phyloP scores from a whole-genome alignment of 2,329 filamentous ascomycete species.

The Colletotrichum orbiculare region DNA sequence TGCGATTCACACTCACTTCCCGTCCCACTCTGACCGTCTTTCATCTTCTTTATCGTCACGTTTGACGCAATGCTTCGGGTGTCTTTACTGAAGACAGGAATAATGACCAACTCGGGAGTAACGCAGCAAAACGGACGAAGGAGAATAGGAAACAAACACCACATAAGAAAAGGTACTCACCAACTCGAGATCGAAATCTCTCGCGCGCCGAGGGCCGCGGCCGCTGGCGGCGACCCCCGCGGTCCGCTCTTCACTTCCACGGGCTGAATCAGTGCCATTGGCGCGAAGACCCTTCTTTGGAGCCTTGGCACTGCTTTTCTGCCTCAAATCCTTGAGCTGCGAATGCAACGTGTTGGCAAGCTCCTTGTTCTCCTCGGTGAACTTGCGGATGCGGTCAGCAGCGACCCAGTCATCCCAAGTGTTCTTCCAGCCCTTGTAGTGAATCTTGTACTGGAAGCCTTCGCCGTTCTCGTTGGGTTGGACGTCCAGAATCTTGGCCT shows the following conservation, averaged over 20 bases:
- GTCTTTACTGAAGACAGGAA: not conserved
- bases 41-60: conserved; percentile 2
- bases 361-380: conserved; percentile 94
- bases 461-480: conserved; percentile 75
- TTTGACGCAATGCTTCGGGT: conserved; percentile 9
- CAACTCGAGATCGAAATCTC: conserved; percentile 86
- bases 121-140: not conserved
- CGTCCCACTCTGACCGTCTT: not conserved
- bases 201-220: conserved; percentile 77
- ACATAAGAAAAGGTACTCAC: conserved; percentile 61
- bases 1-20: conserved; percentile 17
- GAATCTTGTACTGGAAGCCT: conserved; percentile 87
- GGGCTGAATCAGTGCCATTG: conserved; percentile 69
- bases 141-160: conserved; percentile 35
- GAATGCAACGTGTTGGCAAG: conserved; percentile 79
- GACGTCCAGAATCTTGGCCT: conserved; percentile 92
- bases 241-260: conserved; percentile 83
- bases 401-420: conserved; percentile 99
- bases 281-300: conserved; percentile 60
- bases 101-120: not conserved
- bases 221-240: conserved; percentile 68
- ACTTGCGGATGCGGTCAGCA: conserved; percentile 91
- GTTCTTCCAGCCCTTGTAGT: conserved; percentile 99
- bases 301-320: conserved; percentile 62
- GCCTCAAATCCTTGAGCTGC: conserved; percentile 71